Evolutionary conservation across 1,284 basidiomycete genomes (phyloP).

Genomic region (Ganoderma lingzhi): DNA sequence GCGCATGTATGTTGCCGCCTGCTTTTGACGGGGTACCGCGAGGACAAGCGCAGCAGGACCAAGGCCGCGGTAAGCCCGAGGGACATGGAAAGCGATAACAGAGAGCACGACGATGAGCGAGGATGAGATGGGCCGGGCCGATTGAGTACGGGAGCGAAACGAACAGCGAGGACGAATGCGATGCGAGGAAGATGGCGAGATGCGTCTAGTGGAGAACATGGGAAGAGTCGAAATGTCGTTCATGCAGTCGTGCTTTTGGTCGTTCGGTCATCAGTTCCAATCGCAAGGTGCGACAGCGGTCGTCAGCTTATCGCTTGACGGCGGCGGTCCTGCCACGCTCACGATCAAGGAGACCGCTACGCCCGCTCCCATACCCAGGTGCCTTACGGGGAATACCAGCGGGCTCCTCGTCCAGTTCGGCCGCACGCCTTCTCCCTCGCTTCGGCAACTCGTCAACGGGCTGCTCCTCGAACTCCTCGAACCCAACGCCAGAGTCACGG

Average conservation of each 20-base stretch:
- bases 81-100: conserved; percentile 18
- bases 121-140: conserved; percentile 15
- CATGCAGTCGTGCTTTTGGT: conserved; percentile 32
- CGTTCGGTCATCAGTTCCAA: conserved; percentile 29
- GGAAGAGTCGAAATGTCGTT: conserved; percentile 19
- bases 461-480: conserved; percentile 33
- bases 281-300: conserved; percentile 7
- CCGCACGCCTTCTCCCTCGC: conserved; percentile 36
- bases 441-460: conserved; percentile 14
- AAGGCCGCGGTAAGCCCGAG: conserved; percentile 7
- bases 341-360: conserved; percentile 39
- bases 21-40: conserved; percentile 22
- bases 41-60: conserved; percentile 5
- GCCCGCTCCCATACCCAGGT: conserved; percentile 40
- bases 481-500: conserved; percentile 30
- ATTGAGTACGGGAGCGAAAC: conserved; percentile 3
- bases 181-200: conserved; percentile 21
- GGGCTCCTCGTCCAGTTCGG: conserved; percentile 38
- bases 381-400: conserved; percentile 25
- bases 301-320: conserved; percentile 24
- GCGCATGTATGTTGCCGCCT: conserved; percentile 8
- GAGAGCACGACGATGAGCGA: conserved; percentile 31
- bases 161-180: conserved; percentile 21
- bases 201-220: conserved; percentile 27
- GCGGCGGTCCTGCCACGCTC: conserved; percentile 31